Conservation (phyloP, 2,329 filamentous ascomycete genomes). For the Curvularia verruculosa region DNA sequence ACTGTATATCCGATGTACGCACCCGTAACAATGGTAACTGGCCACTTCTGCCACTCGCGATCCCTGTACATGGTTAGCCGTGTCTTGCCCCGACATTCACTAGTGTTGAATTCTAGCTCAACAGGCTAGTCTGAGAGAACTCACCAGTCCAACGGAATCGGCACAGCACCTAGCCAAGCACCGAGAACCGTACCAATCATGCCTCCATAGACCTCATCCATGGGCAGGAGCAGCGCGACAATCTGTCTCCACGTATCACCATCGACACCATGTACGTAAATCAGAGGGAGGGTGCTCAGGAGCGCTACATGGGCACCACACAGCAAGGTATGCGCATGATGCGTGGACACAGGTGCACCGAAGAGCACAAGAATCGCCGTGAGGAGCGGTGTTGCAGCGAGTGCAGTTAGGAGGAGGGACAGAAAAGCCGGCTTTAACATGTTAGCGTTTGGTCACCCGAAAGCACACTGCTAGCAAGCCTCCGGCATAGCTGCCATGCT, state of each 20-base stretch:
- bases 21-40: constrained; percentile 85
- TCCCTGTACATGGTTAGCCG: constrained; percentile 61
- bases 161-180: constrained; percentile 91
- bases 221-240: constrained; percentile 70
- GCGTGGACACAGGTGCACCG: constrained; percentile 86
- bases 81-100: background rate
- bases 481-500: background rate
- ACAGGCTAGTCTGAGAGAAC: constrained; percentile 22
- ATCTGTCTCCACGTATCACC: constrained; percentile 71
- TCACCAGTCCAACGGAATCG: constrained; percentile 92
- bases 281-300: constrained; percentile 76
- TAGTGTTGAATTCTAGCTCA: background rate
- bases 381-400: constrained; percentile 64
- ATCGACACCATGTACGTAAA: constrained; percentile 86
- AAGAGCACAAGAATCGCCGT: constrained; percentile 77
- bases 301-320: constrained; percentile 82
- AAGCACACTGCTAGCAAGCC: background rate
- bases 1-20: constrained; percentile 78
- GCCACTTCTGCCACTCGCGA: constrained; percentile 98
- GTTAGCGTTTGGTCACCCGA: background rate
- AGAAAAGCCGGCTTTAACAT: constrained; percentile 68
- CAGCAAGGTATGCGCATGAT: constrained; percentile 77
- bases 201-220: constrained; percentile 85
- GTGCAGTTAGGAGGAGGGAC: constrained; percentile 65
- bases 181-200: constrained; percentile 79